Base-by-base conservation (phyloP, 768 basidiomycete genomes). In the Tylopilus plumbeoviolaceoides region DNA sequence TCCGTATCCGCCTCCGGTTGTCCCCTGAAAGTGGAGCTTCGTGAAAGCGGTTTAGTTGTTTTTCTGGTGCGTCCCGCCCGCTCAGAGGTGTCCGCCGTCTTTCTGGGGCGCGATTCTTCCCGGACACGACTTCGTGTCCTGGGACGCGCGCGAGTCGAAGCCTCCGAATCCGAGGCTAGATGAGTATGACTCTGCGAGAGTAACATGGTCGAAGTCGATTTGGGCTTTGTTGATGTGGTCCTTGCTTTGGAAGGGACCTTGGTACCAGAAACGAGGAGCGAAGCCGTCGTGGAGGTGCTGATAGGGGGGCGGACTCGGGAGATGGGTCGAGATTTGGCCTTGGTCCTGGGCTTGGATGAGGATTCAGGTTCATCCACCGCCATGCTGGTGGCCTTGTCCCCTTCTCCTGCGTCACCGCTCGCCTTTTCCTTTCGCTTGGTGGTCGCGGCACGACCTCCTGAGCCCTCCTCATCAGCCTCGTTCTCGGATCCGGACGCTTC, bases 71-170 rank as follows among this genome's bases (percentile, higher is more conserved):
- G 59, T 23, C 20, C 44, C 5, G 31, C 12, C 23, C 63, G 52
- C 8, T 49, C 50, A n/a, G 54, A 48, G 0, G 50, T 12, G 21
- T 17, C 50, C 9, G 7, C 36, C 9, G 44, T 44, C 20, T 36
- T 62, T 3, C 47, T 18, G 2, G 31, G 27, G 5, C 56, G 56
- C 25, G 66, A 68, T 43, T 57, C 62, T 17, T 68, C 64, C 27
- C 62, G 55, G 21, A 58, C 59, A 20, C 9, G 51, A 35, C 63
- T 66, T 43, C 64, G 52, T 9, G 64, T 69, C 53, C 63, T 59
- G 10, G 59, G 62, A 25, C 53, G 62, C 0, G 47, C 49, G 14
- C 12, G 64, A 3, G 51, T 54, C 12, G 66, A 59, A 10, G 45
- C 56, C 12, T 67, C 63, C 0, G 65, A 65, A 54, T 65, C 61